phyloP scores from a whole-genome alignment of 768 basidiomycete species.

The Pholiota molesta region DNA sequence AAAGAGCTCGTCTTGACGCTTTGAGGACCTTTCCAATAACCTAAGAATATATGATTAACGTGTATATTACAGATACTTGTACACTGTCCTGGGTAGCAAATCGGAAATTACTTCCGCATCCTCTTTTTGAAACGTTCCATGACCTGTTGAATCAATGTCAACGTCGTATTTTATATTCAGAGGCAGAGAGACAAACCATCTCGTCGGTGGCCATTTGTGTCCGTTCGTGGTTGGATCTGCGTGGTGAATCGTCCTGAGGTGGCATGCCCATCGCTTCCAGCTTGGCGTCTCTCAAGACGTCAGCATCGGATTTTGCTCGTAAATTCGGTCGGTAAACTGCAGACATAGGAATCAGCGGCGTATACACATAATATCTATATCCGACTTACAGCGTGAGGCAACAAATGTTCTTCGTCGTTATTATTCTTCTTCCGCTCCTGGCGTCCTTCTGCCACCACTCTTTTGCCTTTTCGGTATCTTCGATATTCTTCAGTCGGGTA shows the following conservation, averaged over 20 bases:
- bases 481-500: constrained; percentile 90
- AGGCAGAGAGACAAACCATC: constrained; percentile 51
- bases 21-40: constrained; percentile 7
- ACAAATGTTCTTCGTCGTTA: constrained; percentile 84
- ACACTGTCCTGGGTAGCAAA: constrained; percentile 17
- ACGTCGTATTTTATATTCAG: constrained; percentile 3
- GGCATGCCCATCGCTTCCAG: constrained; percentile 83
- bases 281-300: constrained; percentile 87
- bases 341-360: constrained; percentile 3
- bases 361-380: background rate
- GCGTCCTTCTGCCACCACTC: constrained; percentile 75
- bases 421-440: constrained; percentile 56
- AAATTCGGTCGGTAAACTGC: constrained; percentile 86
- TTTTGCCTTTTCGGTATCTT: constrained; percentile 97
- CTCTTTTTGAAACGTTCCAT: constrained; percentile 99
- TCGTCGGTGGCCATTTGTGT: constrained; percentile 92
- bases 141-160: constrained; percentile 47
- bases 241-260: constrained; percentile 53
- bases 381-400: constrained; percentile 81
- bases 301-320: constrained; percentile 83
- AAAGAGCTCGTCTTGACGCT: constrained; percentile 26
- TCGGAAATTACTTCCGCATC: constrained; percentile 67
- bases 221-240: constrained; percentile 53
- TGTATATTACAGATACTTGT: constrained; percentile 19
- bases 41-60: constrained; percentile 17